Evolutionary conservation across 306 rosid genomes (phyloP).

Genomic region (Medicago lupulina): DNA sequence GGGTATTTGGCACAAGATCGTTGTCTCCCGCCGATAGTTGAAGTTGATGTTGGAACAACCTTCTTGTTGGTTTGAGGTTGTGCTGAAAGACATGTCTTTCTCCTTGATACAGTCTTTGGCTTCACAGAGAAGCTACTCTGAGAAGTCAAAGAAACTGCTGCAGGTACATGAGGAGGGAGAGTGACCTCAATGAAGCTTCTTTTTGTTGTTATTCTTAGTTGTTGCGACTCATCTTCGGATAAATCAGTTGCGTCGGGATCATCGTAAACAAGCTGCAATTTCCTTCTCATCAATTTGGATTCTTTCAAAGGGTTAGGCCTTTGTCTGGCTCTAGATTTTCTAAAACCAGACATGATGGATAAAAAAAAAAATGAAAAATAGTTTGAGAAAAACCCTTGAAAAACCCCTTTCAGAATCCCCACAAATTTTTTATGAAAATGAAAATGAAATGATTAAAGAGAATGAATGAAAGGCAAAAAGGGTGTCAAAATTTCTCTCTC

Average conservation of each 20-base stretch:
- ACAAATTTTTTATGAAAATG: not conserved
- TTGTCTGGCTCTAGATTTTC: slow-evolving; percentile 46
- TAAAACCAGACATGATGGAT: slow-evolving; percentile 47
- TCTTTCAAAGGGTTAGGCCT: slow-evolving; percentile 5
- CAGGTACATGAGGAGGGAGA: slow-evolving; percentile 41
- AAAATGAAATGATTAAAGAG: not conserved
- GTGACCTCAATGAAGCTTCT: slow-evolving; percentile 44
- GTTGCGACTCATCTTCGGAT: slow-evolving; percentile 65
- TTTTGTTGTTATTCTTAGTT: slow-evolving; percentile 27
- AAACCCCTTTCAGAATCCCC: slow-evolving; percentile 49
- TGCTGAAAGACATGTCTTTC: not conserved
- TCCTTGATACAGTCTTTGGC: slow-evolving; percentile 18
- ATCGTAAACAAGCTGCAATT: slow-evolving; percentile 57
- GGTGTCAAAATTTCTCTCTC: not conserved
- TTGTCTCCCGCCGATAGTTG: not conserved
- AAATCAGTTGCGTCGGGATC: slow-evolving; percentile 86
- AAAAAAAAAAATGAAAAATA: not conserved
- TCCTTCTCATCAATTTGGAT: slow-evolving; percentile 46
- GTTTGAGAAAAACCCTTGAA: slow-evolving; percentile 42
- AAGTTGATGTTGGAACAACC: not conserved
- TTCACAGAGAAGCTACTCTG: slow-evolving; percentile 44
- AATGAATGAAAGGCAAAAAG: not conserved
- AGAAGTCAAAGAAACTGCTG: not conserved
- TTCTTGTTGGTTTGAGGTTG: slow-evolving; percentile 38
- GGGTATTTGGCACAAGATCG: slow-evolving; percentile 53